phyloP scores from a whole-genome alignment of 2,329 filamentous ascomycete species.

The Botrytis pseudocinerea region DNA sequence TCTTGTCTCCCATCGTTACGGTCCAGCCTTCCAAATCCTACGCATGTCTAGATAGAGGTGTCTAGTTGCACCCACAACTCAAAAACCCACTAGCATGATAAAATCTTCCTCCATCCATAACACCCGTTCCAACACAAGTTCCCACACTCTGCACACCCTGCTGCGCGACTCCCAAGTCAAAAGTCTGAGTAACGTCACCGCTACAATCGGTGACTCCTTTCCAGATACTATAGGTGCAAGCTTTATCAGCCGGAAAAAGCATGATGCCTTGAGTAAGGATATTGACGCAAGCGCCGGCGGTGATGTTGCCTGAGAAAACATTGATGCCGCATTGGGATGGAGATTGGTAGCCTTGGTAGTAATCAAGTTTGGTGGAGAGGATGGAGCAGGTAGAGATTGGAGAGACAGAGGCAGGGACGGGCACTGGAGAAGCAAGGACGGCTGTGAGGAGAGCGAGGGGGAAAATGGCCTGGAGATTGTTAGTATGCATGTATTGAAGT shows the following conservation, averaged over 20 bases:
- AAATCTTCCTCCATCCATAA: neutral
- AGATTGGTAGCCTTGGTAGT: slow-evolving; percentile 18
- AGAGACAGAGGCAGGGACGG: neutral
- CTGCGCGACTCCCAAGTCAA: neutral
- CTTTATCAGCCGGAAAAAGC: neutral
- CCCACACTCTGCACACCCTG: neutral
- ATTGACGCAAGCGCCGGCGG: slow-evolving; percentile 5
- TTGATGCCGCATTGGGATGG: slow-evolving; percentile 6
- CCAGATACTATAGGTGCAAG: slow-evolving; percentile 12
- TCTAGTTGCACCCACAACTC: slow-evolving; percentile 8
- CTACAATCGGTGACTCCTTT: neutral
- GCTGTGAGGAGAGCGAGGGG: slow-evolving; percentile 10
- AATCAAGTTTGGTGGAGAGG: slow-evolving; percentile 1
- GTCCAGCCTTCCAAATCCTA: neutral
- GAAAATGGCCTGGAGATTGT: slow-evolving; percentile 9
- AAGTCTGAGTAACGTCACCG: neutral
- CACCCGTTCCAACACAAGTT: slow-evolving; percentile 13
- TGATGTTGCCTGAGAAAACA: slow-evolving; percentile 16
- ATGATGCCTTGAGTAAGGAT: slow-evolving; percentile 8
- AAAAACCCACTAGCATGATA: slow-evolving; percentile 20
- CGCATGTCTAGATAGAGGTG: neutral
- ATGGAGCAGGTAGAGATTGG: neutral
- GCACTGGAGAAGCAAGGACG: slow-evolving; percentile 3
- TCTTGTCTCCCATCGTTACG: neutral
- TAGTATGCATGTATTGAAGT: neutral